These are phyloP conservation scores for Saccharomyces paradoxus DNA, from an alignment of 805 yeast genomes.

Conservation along the genomic window DNA sequence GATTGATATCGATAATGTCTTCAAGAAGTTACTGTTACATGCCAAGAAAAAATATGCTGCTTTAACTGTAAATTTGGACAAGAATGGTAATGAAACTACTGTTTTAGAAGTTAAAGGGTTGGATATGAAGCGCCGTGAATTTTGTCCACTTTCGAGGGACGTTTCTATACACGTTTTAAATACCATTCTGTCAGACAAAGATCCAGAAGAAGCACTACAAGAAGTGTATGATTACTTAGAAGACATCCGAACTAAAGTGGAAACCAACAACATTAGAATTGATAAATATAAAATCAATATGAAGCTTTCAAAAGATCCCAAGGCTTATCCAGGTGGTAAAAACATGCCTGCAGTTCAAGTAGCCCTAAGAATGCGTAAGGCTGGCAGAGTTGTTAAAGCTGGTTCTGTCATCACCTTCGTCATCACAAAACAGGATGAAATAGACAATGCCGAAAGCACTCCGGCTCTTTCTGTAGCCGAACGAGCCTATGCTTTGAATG, in stretches of 20 bases:
- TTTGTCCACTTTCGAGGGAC: constrained; percentile 85
- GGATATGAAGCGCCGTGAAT: constrained; percentile 96
- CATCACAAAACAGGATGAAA: constrained; percentile 45
- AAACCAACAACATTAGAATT: constrained; percentile 51
- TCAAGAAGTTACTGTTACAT: constrained; percentile 72
- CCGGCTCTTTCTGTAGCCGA: constrained; percentile 46
- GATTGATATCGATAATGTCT: constrained; percentile 91
- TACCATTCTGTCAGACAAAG: constrained; percentile 61
- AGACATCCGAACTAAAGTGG: constrained; percentile 47
- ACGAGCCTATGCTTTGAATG: constrained; percentile 76
- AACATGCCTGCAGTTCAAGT: constrained; percentile 86
- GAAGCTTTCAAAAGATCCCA: constrained; percentile 83
- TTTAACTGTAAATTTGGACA: constrained; percentile 47
- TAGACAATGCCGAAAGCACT: constrained; percentile 26
- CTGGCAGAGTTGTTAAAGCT: constrained; percentile 79
- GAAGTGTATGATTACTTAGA: constrained; percentile 68
- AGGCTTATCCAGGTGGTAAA: constrained; percentile 71
- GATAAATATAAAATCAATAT: constrained; percentile 75
- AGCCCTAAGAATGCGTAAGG: constrained; percentile 70
- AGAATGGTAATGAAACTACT: constrained; percentile 49
- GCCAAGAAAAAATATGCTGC: constrained; percentile 99
- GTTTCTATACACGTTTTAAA: constrained; percentile 68
- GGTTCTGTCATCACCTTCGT: constrained; percentile 87
- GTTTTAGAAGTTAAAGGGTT: constrained; percentile 87
- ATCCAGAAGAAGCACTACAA: constrained; percentile 65